phyloP scores from a whole-genome alignment of 495 filamentous ascomycete species.

The Penicillium odoratum region DNA sequence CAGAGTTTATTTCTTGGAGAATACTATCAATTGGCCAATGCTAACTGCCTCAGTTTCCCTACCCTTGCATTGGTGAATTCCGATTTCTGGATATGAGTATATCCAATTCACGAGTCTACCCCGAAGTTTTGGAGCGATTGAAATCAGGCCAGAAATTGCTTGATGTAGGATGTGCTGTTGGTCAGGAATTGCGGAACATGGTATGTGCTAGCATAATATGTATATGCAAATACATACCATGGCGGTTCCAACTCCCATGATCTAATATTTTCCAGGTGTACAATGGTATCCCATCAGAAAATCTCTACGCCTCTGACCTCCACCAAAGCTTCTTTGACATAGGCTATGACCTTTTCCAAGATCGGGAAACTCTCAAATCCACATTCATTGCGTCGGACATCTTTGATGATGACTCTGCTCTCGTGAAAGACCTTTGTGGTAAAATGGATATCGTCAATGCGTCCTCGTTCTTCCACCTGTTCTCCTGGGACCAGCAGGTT shows the following conservation, averaged over 20 bases:
- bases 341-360: constrained; percentile 51
- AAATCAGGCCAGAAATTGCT: constrained; percentile 36
- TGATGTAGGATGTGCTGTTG: constrained; percentile 45
- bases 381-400: constrained; percentile 54
- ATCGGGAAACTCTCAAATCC: constrained; percentile 40
- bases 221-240: too few relatives aligned
- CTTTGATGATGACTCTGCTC: constrained; percentile 42
- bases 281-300: constrained; percentile 29
- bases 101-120: constrained; percentile 31
- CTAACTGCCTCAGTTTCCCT: constrained; percentile 32
- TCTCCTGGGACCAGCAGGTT: constrained; percentile 54
- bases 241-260: too few relatives aligned
- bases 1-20: not conserved
- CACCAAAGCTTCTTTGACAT: constrained; percentile 40
- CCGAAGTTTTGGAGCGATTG: constrained; percentile 40
- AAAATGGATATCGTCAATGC: constrained; percentile 58
- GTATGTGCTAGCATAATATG: constrained; percentile 11
- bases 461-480: constrained; percentile 61
- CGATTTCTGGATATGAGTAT: constrained; percentile 50
- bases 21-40: not conserved
- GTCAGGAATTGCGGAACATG: constrained; percentile 40
- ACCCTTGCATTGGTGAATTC: constrained; percentile 55
- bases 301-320: constrained; percentile 44
- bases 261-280: constrained; percentile 12
- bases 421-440: constrained; percentile 37